Percentiles rank a stretch among this genome's conserved stretches.
Evolutionary conservation across 2,329 filamentous ascomycete species (phyloP).

Genomic region (Colletotrichum cereale): DNA sequence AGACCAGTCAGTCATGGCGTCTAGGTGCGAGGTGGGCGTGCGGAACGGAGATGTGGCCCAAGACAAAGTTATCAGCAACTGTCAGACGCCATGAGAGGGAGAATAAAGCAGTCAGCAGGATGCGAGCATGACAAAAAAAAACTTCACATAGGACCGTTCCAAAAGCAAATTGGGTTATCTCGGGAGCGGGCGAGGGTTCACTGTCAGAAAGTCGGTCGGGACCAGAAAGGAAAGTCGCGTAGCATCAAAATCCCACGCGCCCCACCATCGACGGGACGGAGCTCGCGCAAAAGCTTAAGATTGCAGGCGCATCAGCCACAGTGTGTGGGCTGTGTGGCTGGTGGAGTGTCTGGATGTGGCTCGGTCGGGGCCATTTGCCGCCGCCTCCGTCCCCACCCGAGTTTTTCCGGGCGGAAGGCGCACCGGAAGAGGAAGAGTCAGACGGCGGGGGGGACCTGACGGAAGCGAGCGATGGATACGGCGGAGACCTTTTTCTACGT

Average conservation of each 20-base stretch:
- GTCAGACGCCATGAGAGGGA: slow-evolving; percentile 8
- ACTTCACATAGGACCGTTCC: too few relatives aligned
- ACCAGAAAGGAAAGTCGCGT: slow-evolving; percentile 14
- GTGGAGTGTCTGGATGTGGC: neutral
- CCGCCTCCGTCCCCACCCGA: slow-evolving; percentile 16
- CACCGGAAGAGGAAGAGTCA: slow-evolving; percentile 22
- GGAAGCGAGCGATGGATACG: slow-evolving; percentile 35
- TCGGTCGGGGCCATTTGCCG: neutral
- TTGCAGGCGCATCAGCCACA: slow-evolving; percentile 15
- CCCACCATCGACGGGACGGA: slow-evolving; percentile 18
- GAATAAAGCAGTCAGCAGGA: neutral
- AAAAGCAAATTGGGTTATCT: neutral
- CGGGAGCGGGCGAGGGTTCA: neutral
- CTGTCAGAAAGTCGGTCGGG: slow-evolving; percentile 6
- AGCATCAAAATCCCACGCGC: slow-evolving; percentile 23
- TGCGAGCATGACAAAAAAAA: neutral
- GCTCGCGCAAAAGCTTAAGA: neutral
- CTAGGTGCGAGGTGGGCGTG: slow-evolving; percentile 1
- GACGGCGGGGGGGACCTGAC: slow-evolving; percentile 13
- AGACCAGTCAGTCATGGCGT: slow-evolving; percentile 41
- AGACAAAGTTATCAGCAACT: slow-evolving; percentile 44
- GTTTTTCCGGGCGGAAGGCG: slow-evolving; percentile 8
- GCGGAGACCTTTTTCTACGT: slow-evolving; percentile 36
- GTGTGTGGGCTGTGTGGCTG: accelerated
- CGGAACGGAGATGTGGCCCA: slow-evolving; percentile 31